Evolutionary conservation across 2,329 filamentous ascomycete genomes (phyloP).

Genomic region (Fusarium sp.): DNA sequence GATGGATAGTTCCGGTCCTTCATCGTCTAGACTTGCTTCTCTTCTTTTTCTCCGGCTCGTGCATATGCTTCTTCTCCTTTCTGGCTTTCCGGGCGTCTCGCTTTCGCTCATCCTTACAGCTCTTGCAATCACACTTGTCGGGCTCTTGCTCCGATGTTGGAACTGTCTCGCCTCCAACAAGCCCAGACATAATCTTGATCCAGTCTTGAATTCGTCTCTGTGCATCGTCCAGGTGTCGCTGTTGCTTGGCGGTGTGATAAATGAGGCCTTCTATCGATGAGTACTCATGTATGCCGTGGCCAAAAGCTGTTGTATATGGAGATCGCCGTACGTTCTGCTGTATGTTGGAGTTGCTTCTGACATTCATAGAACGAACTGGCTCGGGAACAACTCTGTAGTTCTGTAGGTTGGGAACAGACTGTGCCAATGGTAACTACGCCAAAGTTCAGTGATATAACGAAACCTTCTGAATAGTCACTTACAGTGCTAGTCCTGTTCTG

Average conservation of each 20-base stretch:
- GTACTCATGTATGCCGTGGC: background rate
- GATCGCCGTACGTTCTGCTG: background rate
- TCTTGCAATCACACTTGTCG: background rate
- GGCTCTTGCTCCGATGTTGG: background rate
- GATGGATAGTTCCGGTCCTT: background rate
- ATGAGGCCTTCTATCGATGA: conserved; percentile 19
- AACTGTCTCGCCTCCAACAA: background rate
- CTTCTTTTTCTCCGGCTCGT: background rate
- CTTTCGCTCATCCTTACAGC: background rate
- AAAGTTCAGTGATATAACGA: background rate
- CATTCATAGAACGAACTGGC: background rate
- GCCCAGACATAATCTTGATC: conserved; percentile 25
- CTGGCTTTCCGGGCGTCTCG: background rate
- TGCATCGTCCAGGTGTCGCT: conserved; percentile 23
- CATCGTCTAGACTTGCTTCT: conserved; percentile 8
- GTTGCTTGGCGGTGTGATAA: conserved; percentile 21
- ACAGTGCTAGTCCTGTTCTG: conserved; percentile 8
- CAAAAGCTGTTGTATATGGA: background rate
- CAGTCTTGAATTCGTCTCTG: conserved; percentile 31
- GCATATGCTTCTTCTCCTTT: conserved; percentile 1
- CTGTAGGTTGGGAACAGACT: background rate
- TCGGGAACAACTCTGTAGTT: background rate
- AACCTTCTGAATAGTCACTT: background rate
- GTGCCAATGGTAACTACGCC: conserved; percentile 1
- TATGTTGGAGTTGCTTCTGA: background rate